Conservation (phyloP, 305 asterid species). For the Striga hermonthica region DNA sequence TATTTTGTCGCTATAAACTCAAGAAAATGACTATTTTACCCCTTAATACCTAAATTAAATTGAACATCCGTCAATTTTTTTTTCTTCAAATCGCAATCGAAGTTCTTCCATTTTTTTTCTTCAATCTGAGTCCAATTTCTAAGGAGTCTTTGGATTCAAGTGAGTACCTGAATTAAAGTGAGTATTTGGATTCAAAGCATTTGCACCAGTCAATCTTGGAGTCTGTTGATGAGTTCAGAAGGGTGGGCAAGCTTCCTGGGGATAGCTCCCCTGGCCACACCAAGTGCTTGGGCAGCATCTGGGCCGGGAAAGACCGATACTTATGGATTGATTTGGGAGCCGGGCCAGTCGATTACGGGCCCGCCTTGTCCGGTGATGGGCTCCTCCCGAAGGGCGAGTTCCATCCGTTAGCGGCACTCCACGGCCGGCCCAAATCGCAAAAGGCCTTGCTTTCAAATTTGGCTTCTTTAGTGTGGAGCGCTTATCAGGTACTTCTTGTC, state of each 20-base stretch:
- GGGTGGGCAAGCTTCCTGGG: conserved; percentile 36
- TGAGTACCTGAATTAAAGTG: no score
- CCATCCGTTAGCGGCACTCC: conserved; percentile 81
- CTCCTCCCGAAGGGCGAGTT: conserved; percentile 90
- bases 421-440: conserved; percentile 82
- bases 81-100: no score
- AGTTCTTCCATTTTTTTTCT: no score
- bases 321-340: conserved; percentile 95
- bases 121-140: no score
- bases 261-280: conserved; percentile 72
- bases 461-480: conserved; percentile 85
- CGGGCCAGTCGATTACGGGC: conserved; percentile 97
- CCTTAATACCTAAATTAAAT: no score
- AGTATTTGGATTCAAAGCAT: no score
- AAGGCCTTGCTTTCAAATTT: conserved; percentile 75
- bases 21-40: no score
- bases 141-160: no score
- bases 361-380: conserved; percentile 88
- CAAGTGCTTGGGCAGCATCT: conserved; percentile 78
- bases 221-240: no score
- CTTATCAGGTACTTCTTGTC: conserved; percentile 89
- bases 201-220: no score
- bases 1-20: no score
- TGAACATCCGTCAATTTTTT: no score
- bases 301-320: conserved; percentile 86